Percentiles rank a stretch among this genome's conserved stretches.
Evolutionary conservation across 345 rosid genomes (phyloP).

Genomic region (Luvunga scandens): DNA sequence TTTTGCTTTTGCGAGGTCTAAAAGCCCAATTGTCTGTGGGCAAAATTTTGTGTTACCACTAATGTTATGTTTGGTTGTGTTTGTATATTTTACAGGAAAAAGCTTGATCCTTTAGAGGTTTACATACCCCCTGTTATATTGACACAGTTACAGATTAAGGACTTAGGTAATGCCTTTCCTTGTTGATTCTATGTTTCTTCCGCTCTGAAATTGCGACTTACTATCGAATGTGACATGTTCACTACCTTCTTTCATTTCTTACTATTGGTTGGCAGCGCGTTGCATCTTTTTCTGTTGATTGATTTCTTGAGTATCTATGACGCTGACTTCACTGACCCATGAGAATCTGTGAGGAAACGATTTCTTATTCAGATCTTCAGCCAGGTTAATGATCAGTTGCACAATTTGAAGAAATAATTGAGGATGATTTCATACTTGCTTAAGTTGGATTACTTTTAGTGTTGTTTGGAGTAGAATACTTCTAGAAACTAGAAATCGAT

Average conservation of each 20-base stretch:
- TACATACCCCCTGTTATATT: conserved; percentile 78
- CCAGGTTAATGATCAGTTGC: not conserved
- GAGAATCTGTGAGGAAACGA: not conserved
- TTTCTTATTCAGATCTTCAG: not conserved
- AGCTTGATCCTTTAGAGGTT: conserved; percentile 78
- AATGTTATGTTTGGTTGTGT: not conserved
- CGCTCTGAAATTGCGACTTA: not conserved
- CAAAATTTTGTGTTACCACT: not conserved
- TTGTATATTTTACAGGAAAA: conserved; percentile 48
- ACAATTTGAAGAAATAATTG: not conserved
- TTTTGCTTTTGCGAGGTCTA: not conserved
- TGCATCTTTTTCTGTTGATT: not conserved
- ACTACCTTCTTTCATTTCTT: not conserved
- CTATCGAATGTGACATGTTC: not conserved
- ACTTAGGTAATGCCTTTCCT: conserved; percentile 45
- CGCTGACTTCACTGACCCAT: not conserved
- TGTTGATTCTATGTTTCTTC: not conserved
- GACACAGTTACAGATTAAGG: conserved; percentile 69
- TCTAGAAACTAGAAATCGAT: not conserved
- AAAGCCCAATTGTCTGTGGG: too few species aligned
- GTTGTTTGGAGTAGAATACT: not conserved
- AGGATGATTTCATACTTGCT: not conserved
- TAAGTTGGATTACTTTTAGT: not conserved
- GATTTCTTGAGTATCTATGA: not conserved
- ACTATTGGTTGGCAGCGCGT: not conserved